A percentile compares a stretch with the other conserved stretches of the same genome.
phyloP scores from a whole-genome alignment of 116 monocot species.

The Phalaenopsis hybrid region DNA sequence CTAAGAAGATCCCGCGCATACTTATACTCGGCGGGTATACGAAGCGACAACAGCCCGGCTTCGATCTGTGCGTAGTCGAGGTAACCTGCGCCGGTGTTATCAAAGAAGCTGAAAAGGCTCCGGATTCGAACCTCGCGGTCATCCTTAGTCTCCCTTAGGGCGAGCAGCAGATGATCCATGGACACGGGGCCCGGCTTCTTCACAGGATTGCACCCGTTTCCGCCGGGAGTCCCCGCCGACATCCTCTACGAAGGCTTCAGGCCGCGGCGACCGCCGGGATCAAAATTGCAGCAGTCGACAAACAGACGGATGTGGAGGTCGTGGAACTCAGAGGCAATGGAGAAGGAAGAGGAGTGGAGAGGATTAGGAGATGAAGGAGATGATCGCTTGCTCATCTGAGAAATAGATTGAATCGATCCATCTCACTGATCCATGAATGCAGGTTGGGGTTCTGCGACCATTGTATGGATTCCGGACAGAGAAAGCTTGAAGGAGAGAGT shows the following conservation, averaged over 20 bases:
- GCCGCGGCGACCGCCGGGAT: not conserved
- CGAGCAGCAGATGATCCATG: slow-evolving; percentile 72
- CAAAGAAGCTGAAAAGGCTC: slow-evolving; percentile 85
- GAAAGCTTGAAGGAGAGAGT: too few species aligned
- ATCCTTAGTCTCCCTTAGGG: slow-evolving; percentile 65
- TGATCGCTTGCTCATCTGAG: not conserved
- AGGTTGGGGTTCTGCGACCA: not conserved
- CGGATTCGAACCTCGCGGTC: slow-evolving; percentile 77
- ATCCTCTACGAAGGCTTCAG: not conserved
- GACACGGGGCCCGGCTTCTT: slow-evolving; percentile 54
- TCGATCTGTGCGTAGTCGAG: slow-evolving; percentile 80
- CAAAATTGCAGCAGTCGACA: not conserved
- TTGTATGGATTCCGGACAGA: too few species aligned
- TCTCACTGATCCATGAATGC: not conserved
- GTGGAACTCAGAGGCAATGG: not conserved
- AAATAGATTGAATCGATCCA: not conserved
- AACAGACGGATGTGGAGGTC: not conserved
- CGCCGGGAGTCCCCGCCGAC: slow-evolving; percentile 11
- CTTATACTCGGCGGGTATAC: slow-evolving; percentile 84
- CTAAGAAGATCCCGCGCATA: slow-evolving; percentile 78
- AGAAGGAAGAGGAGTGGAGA: not conserved
- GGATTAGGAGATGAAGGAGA: not conserved
- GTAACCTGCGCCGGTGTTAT: slow-evolving; percentile 35
- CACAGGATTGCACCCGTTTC: slow-evolving; percentile 54
- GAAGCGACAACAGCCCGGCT: slow-evolving; percentile 48